Evolutionary conservation across 2,329 filamentous ascomycete genomes (phyloP).

Genomic region (Aspergillus texensis): DNA sequence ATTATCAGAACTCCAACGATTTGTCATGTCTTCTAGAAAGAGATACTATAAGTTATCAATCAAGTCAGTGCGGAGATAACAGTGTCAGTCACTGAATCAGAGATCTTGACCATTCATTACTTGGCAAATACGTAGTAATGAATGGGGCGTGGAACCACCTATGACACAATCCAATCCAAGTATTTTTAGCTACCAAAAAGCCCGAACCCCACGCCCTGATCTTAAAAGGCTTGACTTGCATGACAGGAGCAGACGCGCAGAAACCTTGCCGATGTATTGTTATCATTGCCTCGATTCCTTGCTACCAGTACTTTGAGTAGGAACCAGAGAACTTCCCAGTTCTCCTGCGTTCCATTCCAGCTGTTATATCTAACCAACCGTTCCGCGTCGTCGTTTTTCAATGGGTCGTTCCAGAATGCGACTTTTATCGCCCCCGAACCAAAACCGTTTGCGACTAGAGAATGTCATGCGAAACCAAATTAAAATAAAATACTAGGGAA

Average conservation of each 20-base stretch:
- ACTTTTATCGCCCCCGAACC: background rate
- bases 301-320: background rate
- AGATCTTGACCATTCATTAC: background rate
- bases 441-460: background rate
- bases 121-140: too few relatives aligned
- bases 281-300: background rate
- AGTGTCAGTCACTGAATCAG: background rate
- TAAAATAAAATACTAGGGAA: background rate
- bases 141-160: background rate
- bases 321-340: background rate
- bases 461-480: background rate
- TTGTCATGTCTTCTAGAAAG: background rate
- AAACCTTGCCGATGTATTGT: background rate
- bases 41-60: background rate
- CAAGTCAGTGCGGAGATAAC: background rate
- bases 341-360: background rate
- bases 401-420: slow-evolving; percentile 4
- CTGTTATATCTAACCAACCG: background rate
- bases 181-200: background rate
- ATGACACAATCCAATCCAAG: slow-evolving; percentile 1
- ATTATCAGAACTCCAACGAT: background rate
- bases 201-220: background rate
- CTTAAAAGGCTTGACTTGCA: slow-evolving; percentile 4
- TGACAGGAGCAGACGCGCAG: background rate
- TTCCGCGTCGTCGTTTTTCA: background rate